phyloP scores from a whole-genome alignment of 2,329 filamentous ascomycete genomes.

The Hortaea werneckii region DNA sequence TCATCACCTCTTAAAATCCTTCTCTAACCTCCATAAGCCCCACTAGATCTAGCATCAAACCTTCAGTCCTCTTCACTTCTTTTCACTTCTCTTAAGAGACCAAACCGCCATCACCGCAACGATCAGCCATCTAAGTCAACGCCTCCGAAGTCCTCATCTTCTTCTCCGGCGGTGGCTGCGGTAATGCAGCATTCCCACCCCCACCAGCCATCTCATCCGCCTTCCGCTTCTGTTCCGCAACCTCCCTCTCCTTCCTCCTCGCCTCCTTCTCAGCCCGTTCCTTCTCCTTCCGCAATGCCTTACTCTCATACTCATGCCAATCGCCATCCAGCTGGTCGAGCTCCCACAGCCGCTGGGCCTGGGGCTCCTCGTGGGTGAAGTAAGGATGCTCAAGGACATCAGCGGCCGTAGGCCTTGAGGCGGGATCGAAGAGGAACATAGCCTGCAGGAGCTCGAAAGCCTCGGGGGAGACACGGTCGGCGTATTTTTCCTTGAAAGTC shows the following conservation, averaged over 20 bases:
- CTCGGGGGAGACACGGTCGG: constrained; percentile 62
- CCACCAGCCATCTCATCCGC: constrained; percentile 13
- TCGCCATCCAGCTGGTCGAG: constrained; percentile 77
- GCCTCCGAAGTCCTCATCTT: neutral
- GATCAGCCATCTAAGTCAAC: neutral
- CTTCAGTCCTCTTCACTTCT: too few relatives aligned
- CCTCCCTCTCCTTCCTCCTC: constrained; percentile 34
- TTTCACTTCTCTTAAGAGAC: too few relatives aligned
- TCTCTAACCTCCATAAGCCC: too few relatives aligned
- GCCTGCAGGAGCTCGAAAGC: constrained; percentile 72
- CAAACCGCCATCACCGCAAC: neutral
- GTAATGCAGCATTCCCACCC: neutral
- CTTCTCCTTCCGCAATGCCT: constrained; percentile 83
- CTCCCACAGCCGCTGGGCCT: constrained; percentile 68
- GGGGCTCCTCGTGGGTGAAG: constrained; percentile 73
- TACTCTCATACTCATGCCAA: constrained; percentile 98
- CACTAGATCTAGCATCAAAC: too few relatives aligned
- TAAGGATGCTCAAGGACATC: constrained; percentile 81
- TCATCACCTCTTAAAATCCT: too few relatives aligned
- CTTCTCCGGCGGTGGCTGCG: constrained; percentile 3
- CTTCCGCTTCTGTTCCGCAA: constrained; percentile 30
- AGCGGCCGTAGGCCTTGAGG: constrained; percentile 69
- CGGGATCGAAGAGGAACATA: constrained; percentile 87
- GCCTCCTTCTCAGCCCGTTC: constrained; percentile 55
- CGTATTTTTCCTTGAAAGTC: constrained; percentile 75